Percentiles rank a stretch among this genome's conserved stretches.
These are phyloP conservation scores for Coleophoma crateriformis DNA, from an alignment of 2,329 filamentous ascomycete species.

Conservation along the genomic window DNA sequence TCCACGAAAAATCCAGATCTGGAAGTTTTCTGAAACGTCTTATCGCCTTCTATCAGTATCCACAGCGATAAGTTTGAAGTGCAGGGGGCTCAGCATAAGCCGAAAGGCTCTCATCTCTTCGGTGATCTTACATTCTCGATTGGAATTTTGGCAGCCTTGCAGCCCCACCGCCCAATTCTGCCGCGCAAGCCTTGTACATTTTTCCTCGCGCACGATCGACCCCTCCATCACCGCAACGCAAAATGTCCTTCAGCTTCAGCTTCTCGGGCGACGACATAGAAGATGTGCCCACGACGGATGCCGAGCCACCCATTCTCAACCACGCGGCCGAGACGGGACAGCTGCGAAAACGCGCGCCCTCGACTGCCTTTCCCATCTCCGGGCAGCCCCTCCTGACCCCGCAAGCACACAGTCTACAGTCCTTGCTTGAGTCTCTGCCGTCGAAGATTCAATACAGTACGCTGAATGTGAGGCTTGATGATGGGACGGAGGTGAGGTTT, in stretches of 20 bases:
- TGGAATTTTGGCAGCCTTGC: too few relatives aligned
- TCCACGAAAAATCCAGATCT: too few relatives aligned
- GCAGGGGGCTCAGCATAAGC: too few relatives aligned
- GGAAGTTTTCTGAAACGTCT: too few relatives aligned
- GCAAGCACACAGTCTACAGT: slow-evolving; percentile 41
- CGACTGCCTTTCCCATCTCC: slow-evolving; percentile 52
- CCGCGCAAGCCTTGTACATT: too few relatives aligned
- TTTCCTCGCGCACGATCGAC: too few relatives aligned
- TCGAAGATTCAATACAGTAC: slow-evolving; percentile 68
- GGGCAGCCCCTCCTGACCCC: slow-evolving; percentile 55
- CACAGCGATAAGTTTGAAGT: too few relatives aligned
- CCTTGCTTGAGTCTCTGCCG: slow-evolving; percentile 55
- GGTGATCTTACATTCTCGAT: too few relatives aligned
- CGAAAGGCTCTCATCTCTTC: too few relatives aligned
- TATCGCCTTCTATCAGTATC: too few relatives aligned
- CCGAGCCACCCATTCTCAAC: slow-evolving; percentile 1
- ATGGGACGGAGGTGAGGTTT: slow-evolving; percentile 46
- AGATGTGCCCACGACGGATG: slow-evolving; percentile 18
- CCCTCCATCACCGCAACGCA: neutral
- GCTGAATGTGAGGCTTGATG: slow-evolving; percentile 54
- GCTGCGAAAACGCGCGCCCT: slow-evolving; percentile 14
- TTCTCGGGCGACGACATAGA: slow-evolving; percentile 63
- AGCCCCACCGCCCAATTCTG: too few relatives aligned
- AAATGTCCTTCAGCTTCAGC: slow-evolving; percentile 39
- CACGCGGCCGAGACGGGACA: slow-evolving; percentile 28